phyloP scores from a whole-genome alignment of 768 basidiomycete genomes.

The Sporobolomyces roseus region DNA sequence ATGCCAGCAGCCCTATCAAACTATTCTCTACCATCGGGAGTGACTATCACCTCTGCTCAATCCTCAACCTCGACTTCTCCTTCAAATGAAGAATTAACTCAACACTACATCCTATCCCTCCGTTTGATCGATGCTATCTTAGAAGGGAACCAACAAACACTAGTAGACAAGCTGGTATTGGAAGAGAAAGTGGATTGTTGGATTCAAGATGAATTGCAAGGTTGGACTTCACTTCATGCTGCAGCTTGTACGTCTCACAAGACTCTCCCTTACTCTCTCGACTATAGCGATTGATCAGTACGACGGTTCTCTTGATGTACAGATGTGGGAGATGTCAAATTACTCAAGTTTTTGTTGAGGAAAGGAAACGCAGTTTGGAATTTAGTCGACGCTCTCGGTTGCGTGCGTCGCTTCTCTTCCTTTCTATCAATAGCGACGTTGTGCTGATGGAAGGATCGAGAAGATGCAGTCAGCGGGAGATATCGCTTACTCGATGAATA shows the following conservation, averaged over 20 bases:
- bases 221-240: constrained; percentile 79
- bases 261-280: neutral
- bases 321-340: constrained; percentile 62
- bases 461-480: constrained; percentile 77
- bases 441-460: constrained; percentile 1
- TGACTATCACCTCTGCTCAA: neutral
- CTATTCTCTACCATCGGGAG: neutral
- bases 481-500: constrained; percentile 79
- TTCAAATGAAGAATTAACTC: constrained; percentile 3
- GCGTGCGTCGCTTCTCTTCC: constrained; percentile 23
- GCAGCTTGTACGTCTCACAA: constrained; percentile 60
- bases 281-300: neutral
- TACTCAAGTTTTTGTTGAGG: constrained; percentile 66
- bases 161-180: constrained; percentile 46
- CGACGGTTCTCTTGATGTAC: constrained; percentile 1
- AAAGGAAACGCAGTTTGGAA: constrained; percentile 83
- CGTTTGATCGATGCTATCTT: constrained; percentile 28
- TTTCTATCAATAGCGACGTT: no score
- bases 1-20: neutral
- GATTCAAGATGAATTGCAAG: constrained; percentile 72
- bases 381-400: constrained; percentile 49
- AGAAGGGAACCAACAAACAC: neutral
- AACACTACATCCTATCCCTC: constrained; percentile 19
- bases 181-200: constrained; percentile 64
- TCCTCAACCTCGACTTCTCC: neutral